Conservation (phyloP, 768 basidiomycete species). For the Psilocybe azurescens region DNA sequence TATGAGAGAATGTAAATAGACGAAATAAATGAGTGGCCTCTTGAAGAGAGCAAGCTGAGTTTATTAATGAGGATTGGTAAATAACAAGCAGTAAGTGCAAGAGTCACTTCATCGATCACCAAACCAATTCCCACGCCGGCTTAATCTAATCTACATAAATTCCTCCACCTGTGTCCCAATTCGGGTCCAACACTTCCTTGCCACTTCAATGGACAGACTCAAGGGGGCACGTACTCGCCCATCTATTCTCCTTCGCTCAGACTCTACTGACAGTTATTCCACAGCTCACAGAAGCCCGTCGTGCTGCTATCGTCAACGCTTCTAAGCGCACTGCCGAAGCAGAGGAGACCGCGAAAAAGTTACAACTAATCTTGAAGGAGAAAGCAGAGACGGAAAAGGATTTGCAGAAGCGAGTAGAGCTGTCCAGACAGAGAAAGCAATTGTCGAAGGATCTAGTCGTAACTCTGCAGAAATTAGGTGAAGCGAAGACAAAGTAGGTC, state of each 20-base stretch:
- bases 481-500: conserved; percentile 33
- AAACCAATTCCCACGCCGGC: conserved; percentile 32
- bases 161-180: conserved; percentile 3
- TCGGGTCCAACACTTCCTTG: conserved; percentile 4
- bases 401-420: conserved; percentile 26
- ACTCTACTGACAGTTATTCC: conserved; percentile 8
- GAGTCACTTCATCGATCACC: conserved; percentile 30
- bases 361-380: conserved; percentile 24
- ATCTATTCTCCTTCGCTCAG: background rate
- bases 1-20: conserved; percentile 31
- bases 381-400: conserved; percentile 28
- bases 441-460: conserved; percentile 25
- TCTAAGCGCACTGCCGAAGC: conserved; percentile 31
- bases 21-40: background rate
- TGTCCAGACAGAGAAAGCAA: conserved; percentile 22
- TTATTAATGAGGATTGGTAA: background rate
- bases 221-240: conserved; percentile 19
- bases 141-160: conserved; percentile 28
- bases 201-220: conserved; percentile 22
- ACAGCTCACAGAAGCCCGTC: conserved; percentile 30
- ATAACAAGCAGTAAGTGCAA: conserved; percentile 6
- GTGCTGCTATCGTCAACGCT: conserved; percentile 28
- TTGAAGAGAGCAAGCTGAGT: background rate
- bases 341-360: conserved; percentile 25
- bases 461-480: conserved; percentile 28